Evolutionary conservation across 805 yeast species (phyloP), one percentile per base, ranked within the genome.

Genomic region (Ogataea ganodermae): DNA sequence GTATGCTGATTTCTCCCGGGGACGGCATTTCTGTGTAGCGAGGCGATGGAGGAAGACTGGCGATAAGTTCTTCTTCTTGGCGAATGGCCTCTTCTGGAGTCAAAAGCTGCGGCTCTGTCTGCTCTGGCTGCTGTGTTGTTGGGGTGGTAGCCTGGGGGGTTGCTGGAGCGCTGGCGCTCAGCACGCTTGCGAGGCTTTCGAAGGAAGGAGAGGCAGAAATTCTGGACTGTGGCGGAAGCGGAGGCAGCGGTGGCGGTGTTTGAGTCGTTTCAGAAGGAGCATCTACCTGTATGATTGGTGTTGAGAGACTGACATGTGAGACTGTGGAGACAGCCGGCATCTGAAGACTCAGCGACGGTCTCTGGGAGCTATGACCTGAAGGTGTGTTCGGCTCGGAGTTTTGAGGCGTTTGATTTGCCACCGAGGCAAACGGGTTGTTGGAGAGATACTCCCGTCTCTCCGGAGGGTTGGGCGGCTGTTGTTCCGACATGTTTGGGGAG

Each of bases 31-130:
- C 53, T 0, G 68, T 59, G 37, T 66, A 66, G 10, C 45, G 50
- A 1, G 70, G 70, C 1, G 68, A 63, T 3, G 68, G 67, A 3
- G 67, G 67, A 9, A 62, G 39, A 10, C 52, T 48, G 5, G 54
- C 54, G 2, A 61, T 36, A 21, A 56, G 38, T 31, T 58, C 58
- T 20, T 53, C 61, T 36, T 60, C 65, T 35, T 48, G 48, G 31
- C 48, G 40, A 10, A 41, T 48, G 12, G 44, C 44, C 30, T 35
- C 44, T 12, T 36, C 48, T 9, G 36, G 23, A 16, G 58, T 26
- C 27, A n/a, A 46, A 48, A 24, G 49, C 44, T 9, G 46, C 7
- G 28, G 36, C 22, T 22, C 28, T 13, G 6, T 14, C n/a, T 30
- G 39, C 14, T 13, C 14, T 6, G 8, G 26, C 36, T 14, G 31